phyloP scores from a whole-genome alignment of 495 filamentous ascomycete genomes.

The Penicillium lagena region DNA sequence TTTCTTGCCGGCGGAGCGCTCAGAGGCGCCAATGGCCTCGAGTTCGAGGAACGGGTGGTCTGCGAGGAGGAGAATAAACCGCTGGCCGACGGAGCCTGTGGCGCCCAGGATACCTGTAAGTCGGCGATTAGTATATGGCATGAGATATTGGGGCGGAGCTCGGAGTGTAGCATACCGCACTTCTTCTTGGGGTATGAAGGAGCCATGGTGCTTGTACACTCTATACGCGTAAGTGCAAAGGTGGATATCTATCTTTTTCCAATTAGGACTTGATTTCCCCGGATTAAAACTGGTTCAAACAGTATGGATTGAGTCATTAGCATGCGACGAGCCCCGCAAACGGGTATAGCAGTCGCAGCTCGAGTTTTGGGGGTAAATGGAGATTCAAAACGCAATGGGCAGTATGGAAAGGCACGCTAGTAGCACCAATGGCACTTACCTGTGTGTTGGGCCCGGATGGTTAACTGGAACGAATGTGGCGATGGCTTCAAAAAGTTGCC shows the following conservation, averaged over 20 bases:
- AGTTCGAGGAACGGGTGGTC: slow-evolving; percentile 72
- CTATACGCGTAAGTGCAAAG: neutral
- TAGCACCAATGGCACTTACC: too few relatives aligned
- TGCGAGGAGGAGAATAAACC: slow-evolving; percentile 77
- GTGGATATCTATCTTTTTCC: slow-evolving; percentile 2
- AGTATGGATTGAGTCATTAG: too few relatives aligned
- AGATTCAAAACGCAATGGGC: too few relatives aligned
- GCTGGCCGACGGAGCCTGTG: slow-evolving; percentile 74
- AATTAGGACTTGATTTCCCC: slow-evolving; percentile 3
- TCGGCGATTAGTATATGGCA: slow-evolving; percentile 9
- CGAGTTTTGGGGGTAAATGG: too few relatives aligned
- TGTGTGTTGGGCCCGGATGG: too few relatives aligned
- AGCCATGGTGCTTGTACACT: slow-evolving; percentile 21
- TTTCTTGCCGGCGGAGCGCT: slow-evolving; percentile 71
- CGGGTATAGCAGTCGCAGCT: too few relatives aligned
- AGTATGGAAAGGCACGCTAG: too few relatives aligned
- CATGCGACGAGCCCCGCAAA: too few relatives aligned
- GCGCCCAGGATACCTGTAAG: slow-evolving; percentile 37
- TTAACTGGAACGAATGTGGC: too few relatives aligned
- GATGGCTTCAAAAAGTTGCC: too few relatives aligned
- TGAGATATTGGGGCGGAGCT: neutral
- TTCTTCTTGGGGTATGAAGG: slow-evolving; percentile 37
- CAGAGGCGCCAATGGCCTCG: slow-evolving; percentile 72
- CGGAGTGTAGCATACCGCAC: slow-evolving; percentile 30
- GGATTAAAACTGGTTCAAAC: neutral